A percentile compares a stretch with the other conserved stretches of the same genome.
Evolutionary conservation across 2,329 filamentous ascomycete species (phyloP).

Genomic region (Colletotrichum sp.): DNA sequence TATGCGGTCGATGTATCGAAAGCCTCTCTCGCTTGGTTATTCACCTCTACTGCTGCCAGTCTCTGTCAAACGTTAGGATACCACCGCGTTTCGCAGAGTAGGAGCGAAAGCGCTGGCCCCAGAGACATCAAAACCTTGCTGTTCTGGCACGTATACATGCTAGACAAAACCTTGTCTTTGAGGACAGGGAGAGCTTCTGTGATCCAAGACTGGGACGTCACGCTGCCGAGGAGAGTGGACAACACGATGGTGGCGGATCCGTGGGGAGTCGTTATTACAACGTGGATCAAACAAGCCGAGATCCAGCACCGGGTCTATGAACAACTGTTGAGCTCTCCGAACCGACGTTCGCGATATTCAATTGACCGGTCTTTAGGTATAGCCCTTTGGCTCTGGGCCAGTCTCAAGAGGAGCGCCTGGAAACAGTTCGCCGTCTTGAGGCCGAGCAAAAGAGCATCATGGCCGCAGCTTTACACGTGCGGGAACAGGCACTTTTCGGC

Average conservation of each 20-base stretch:
- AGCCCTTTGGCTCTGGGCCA: conserved; percentile 50
- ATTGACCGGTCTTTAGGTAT: conserved; percentile 44
- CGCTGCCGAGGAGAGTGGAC: conserved; percentile 45
- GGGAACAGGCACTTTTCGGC: conserved; percentile 39
- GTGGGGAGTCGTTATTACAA: conserved; percentile 52
- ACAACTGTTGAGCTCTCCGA: conserved; percentile 34
- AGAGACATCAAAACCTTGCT: conserved; percentile 44
- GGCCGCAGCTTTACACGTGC: conserved; percentile 37
- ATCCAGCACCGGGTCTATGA: conserved; percentile 67
- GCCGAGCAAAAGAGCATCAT: conserved; percentile 42
- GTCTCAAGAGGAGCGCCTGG: conserved; percentile 43
- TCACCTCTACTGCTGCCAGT: conserved; percentile 62
- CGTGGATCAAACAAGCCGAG: conserved; percentile 61
- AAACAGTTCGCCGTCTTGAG: conserved; percentile 43
- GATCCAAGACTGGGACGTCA: conserved; percentile 65
- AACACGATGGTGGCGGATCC: conserved; percentile 37
- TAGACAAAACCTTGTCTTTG: conserved; percentile 61
- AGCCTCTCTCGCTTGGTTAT: conserved; percentile 68
- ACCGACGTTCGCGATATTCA: not conserved
- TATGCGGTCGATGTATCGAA: conserved; percentile 68
- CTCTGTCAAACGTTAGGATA: conserved; percentile 69
- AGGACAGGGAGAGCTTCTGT: conserved; percentile 59
- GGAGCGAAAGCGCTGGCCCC: conserved; percentile 33
- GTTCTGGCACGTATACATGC: conserved; percentile 58
- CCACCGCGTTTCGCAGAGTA: conserved; percentile 49